These are phyloP conservation scores for Diaporthe citriasiana DNA, from an alignment of 2,329 filamentous ascomycete genomes.

Conservation along the genomic window DNA sequence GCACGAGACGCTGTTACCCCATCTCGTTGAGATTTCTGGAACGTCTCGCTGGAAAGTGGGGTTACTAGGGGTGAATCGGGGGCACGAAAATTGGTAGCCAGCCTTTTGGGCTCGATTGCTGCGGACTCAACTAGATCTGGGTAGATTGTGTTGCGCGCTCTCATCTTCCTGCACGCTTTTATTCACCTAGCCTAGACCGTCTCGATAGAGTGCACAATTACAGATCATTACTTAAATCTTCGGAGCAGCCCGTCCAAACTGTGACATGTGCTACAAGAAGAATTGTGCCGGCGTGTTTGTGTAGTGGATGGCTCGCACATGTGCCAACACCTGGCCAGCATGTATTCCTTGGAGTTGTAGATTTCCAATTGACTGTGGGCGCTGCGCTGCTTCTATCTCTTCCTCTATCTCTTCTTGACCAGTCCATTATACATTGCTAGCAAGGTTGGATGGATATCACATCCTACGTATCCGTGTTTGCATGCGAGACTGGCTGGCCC, in stretches of 20 bases:
- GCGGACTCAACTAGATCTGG: not conserved
- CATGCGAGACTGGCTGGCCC: not conserved
- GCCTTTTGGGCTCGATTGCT: not conserved
- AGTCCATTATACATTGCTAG: not conserved
- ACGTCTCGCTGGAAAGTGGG: too few relatives aligned
- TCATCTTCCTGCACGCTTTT: not conserved
- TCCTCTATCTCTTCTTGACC: not conserved
- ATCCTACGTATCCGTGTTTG: not conserved
- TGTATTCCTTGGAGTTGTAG: not conserved
- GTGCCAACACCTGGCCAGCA: not conserved
- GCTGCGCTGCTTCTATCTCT: not conserved
- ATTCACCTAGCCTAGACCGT: constrained; percentile 8
- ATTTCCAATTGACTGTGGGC: not conserved
- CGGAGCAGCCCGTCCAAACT: not conserved
- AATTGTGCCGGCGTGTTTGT: too few relatives aligned
- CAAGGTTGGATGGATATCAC: not conserved
- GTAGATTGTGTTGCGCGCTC: not conserved
- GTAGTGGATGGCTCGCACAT: not conserved
- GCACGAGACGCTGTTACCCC: too few relatives aligned
- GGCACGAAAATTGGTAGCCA: not conserved
- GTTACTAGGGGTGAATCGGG: too few relatives aligned
- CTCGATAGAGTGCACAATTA: constrained; percentile 32
- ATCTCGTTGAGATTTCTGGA: too few relatives aligned
- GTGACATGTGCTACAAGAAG: not conserved
- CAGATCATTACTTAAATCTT: not conserved